phyloP scores from a whole-genome alignment of 2,329 filamentous ascomycete species.

The Aaosphaeria pasadenensis region DNA sequence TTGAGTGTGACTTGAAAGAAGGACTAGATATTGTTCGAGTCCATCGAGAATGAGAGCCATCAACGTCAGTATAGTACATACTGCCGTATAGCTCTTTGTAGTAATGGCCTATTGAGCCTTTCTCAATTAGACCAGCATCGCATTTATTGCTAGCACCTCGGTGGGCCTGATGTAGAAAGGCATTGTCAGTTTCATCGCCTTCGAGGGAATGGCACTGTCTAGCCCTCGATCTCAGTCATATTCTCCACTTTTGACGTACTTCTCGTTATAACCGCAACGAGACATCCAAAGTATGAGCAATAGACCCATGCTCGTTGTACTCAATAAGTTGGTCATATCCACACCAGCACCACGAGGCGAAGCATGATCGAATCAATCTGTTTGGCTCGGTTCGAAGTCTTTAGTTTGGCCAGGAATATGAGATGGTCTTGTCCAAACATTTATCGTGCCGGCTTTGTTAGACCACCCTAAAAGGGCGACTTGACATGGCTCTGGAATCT shows the following conservation, averaged over 20 bases:
- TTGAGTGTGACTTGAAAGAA: too few species aligned
- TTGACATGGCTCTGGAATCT: constrained; percentile 3
- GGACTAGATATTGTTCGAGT: too few species aligned
- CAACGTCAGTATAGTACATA: too few species aligned
- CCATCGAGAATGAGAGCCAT: too few species aligned
- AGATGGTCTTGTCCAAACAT: background rate
- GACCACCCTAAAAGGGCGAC: constrained; percentile 5
- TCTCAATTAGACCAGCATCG: too few species aligned
- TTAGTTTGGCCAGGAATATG: background rate
- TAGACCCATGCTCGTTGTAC: constrained; percentile 7
- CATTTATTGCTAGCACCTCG: too few species aligned
- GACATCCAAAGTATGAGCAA: constrained; percentile 8
- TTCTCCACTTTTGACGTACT: constrained; percentile 23
- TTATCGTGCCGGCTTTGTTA: constrained; percentile 6
- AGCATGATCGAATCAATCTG: background rate
- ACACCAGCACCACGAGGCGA: background rate
- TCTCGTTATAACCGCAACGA: constrained; percentile 11
- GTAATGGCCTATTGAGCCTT: too few species aligned
- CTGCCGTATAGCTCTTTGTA: too few species aligned
- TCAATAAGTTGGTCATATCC: background rate
- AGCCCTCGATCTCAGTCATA: constrained; percentile 21
- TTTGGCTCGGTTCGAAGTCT: background rate
- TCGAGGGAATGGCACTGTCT: constrained; percentile 14
- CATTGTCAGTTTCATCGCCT: background rate
- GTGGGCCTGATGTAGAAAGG: too few species aligned